Base-by-base conservation (phyloP, 345 rosid genomes). In the Hibiscus mutabilis region DNA sequence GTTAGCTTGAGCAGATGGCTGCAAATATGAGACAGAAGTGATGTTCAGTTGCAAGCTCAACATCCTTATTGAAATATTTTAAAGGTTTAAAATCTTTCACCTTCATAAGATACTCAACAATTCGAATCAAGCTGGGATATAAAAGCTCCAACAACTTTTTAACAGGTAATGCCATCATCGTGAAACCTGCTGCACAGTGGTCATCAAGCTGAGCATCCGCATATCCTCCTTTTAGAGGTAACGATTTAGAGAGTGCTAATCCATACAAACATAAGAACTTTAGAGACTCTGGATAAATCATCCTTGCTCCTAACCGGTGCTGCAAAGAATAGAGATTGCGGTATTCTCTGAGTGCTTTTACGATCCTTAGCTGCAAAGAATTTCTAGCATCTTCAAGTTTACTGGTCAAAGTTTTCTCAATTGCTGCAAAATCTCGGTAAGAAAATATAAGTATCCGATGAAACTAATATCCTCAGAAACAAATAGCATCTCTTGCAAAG, bases 151-250 rank as follows among this genome's bases (percentile, higher is more conserved):
- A 70, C 81, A 96, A 80, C 65, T 79, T 91, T 75, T 91, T 89
- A 37, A 89, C 97, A 62, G 99, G 96, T 70, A 96, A 78, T 35
- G 98, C 91, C 98, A 92, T 91, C 95, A 89, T 85, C n/a, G 96
- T 91, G 82, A 82, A 87, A 70, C 99, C 96, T 22, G 90, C 95
- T 21, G 98, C 96, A 82, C 95, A 89, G 62, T 97, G 97, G 73
- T 92, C 99, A 69, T 96, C 99, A 62, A 96, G 95, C 71, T 81
- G 81, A 76, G 81, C 86, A 84, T 96, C 99, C 33, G 88, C 92
- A 73, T 86, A 88, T 56, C 97, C 97, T 87, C 97, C 98, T 73
- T 82, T 88, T 25, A 96, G 92, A 55, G 90, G 83, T 51, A 83
- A 74, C 74, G 98, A 96, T 83, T 91, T 96, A 74, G 89, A 81